Evolutionary conservation across 345 rosid genomes (phyloP), one percentile per base, ranked within the genome.

Genomic region (Eucalyptus sp.): DNA sequence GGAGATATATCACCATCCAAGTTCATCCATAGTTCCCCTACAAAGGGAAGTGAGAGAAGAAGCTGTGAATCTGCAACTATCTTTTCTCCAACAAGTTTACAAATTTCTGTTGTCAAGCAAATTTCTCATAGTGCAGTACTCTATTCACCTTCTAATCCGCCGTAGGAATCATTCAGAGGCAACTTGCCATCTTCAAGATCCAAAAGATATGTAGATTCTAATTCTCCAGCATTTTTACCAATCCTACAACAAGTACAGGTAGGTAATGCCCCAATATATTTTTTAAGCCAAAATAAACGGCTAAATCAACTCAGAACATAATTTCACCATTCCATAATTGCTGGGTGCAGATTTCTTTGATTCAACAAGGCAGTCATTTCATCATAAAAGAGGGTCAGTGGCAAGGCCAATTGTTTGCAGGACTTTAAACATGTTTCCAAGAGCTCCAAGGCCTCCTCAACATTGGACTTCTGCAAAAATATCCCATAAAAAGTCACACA

Each of bases 1-100:
- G 98, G 98, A 90, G 99, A 96, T 90, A 95, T 93, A 90, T 91
- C 93, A 87, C 99, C 99, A 89, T 97, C 99, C 92, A 96, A 94
- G 90, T 97, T 97, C 98, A 97, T 96, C 98, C 98, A 97, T 41
- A 96, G 94, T 91, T 97, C 96, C 54, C 99, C 99, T 97, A 88
- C 66, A 93, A 90, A 90, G 48, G 48, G 84, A 76, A 41, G 84
- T 20, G 48, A 41, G 29, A 76, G 48, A 76, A 76, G 84, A 41
- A 76, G 48, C 48, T 76, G 46, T 76, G 25, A 64, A 76, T 76
- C 29, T 76, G 84, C 48, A 41, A 76, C 84, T 41, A 20, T 76
- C 84, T 76, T 41, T 76, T 76, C 48, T 76, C 15, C 4, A 41
- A 76, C 84, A 76, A 13, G 14, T 41, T 76, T 6, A 76, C 48